Percentiles rank a stretch among this genome's conserved stretches.
phyloP scores from a whole-genome alignment of 2,329 filamentous ascomycete genomes.

The Fusarium floridanum region DNA sequence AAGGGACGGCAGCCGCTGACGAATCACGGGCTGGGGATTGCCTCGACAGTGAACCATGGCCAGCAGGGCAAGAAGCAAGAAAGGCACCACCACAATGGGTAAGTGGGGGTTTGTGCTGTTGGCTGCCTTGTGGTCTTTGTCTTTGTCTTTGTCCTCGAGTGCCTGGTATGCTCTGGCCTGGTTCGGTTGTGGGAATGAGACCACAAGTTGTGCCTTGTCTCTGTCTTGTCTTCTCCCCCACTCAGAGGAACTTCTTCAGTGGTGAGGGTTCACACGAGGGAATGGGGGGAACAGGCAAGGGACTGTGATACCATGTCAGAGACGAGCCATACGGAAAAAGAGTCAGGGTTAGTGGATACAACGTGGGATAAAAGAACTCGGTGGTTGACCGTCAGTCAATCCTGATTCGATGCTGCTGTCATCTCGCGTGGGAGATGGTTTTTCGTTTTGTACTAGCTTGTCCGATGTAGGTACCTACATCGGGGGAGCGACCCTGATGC shows the following conservation, averaged over 20 bases:
- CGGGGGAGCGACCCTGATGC: neutral
- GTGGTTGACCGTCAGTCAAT: neutral
- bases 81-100: constrained; percentile 3
- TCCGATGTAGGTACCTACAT: neutral
- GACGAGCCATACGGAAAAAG: neutral
- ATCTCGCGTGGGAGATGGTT: neutral
- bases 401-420: neutral
- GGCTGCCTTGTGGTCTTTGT: neutral
- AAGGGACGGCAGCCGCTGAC: constrained; percentile 7
- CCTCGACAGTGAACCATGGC: neutral
- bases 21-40: constrained; percentile 30
- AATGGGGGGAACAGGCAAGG: neutral
- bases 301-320: neutral
- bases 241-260: neutral
- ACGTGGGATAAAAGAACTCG: constrained; percentile 6
- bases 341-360: neutral
- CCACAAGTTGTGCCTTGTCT: neutral
- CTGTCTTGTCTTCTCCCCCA: neutral
- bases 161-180: neutral
- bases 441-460: neutral
- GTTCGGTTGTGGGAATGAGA: neutral
- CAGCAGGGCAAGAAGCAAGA: neutral
- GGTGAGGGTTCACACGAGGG: constrained; percentile 2
- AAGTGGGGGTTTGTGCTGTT: constrained; percentile 8
- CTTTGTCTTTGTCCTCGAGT: neutral